phyloP scores from a whole-genome alignment of 23 red algal species.

The Pyropia yezoensis region DNA sequence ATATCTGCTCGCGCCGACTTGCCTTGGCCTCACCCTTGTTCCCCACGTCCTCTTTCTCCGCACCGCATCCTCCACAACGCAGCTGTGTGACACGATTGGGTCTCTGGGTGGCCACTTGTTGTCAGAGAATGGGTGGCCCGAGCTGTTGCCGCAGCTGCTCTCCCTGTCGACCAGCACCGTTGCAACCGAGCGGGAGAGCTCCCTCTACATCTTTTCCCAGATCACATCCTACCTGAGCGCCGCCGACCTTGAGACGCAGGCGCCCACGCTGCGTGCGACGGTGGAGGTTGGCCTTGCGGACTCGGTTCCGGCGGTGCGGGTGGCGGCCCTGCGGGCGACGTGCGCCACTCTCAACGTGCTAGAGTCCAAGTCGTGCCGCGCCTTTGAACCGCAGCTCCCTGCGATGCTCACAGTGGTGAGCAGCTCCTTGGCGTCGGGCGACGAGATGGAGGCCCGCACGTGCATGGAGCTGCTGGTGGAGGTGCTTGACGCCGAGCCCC shows the following conservation, averaged over 20 bases:
- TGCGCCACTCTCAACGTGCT: conserved; percentile 47
- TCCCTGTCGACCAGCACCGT: conserved; percentile 15
- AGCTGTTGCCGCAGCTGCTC: conserved; percentile 52
- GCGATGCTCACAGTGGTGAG: conserved; percentile 51
- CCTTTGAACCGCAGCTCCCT: conserved; percentile 76
- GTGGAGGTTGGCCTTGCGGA: conserved; percentile 39
- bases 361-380: conserved; percentile 61
- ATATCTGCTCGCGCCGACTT: no score
- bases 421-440: conserved; percentile 20
- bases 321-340: conserved; percentile 67
- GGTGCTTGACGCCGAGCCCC: conserved; percentile 73
- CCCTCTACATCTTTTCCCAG: conserved; percentile 69
- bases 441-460: conserved; percentile 56
- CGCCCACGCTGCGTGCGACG: conserved; percentile 39
- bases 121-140: conserved; percentile 45
- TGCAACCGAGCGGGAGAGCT: conserved; percentile 56
- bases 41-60: no score
- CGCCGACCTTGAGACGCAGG: conserved; percentile 9
- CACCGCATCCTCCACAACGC: no score
- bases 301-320: conserved; percentile 32
- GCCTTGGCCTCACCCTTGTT: no score
- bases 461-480: conserved; percentile 87
- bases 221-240: conserved; percentile 39
- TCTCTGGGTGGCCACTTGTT: conserved; percentile 25
- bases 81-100: conserved; percentile 43